Evolutionary conservation across 1,284 basidiomycete species (phyloP).

Genomic region (Kwoniella shivajii): DNA sequence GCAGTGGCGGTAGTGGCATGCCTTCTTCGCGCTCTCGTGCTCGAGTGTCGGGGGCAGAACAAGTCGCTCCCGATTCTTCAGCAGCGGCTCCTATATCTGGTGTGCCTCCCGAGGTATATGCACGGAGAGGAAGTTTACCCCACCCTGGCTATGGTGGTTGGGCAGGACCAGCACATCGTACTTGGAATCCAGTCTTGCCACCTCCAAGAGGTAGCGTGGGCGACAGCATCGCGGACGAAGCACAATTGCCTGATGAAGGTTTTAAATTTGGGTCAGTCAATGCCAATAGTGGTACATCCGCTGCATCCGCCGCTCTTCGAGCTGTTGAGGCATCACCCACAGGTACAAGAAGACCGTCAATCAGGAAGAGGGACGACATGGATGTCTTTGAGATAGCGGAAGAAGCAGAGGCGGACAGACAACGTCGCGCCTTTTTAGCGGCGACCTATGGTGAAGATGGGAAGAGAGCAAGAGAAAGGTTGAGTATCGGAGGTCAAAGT

Average conservation of each 20-base stretch:
- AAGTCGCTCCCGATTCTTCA: background rate
- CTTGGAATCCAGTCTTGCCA: conserved; percentile 37
- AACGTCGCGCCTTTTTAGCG: conserved; percentile 48
- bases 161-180: conserved; percentile 19
- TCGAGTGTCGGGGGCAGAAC: background rate
- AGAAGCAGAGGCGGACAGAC: conserved; percentile 51
- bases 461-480: conserved; percentile 41
- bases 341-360: conserved; percentile 16
- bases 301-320: conserved; percentile 21
- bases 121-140: conserved; percentile 43
- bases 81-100: conserved; percentile 19
- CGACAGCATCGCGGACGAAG: conserved; percentile 17
- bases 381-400: conserved; percentile 47
- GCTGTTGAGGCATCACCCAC: conserved; percentile 26
- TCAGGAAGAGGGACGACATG: conserved; percentile 16
- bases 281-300: conserved; percentile 9
- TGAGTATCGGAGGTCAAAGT: conserved; percentile 41
- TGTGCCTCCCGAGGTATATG: conserved; percentile 16
- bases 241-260: conserved; percentile 21
- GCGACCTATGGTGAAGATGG: conserved; percentile 50
- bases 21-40: background rate
- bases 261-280: conserved; percentile 43
- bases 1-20: background rate
- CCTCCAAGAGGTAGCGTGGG: conserved; percentile 34
- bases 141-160: conserved; percentile 43